Conservation (phyloP, 192 early-diverging fungal species). For the Rhizoclosmatium globosum region DNA sequence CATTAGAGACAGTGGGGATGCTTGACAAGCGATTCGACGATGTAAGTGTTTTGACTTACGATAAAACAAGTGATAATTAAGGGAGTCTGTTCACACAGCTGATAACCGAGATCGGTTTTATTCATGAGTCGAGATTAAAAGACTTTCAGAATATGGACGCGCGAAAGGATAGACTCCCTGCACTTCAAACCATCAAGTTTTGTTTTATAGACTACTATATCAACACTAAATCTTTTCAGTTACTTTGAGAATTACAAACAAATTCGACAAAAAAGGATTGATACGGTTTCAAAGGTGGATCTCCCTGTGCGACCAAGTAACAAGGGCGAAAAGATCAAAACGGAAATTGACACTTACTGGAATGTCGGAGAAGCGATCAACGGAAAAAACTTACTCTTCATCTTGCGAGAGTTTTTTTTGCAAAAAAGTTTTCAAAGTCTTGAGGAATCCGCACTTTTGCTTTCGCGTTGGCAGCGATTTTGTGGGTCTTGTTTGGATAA, state of each 20-base stretch:
- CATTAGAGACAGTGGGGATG: constrained; percentile 50
- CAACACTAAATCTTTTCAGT: not conserved
- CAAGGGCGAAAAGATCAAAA: constrained; percentile 8
- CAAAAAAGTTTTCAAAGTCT: constrained; percentile 41
- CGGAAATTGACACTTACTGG: constrained; percentile 51
- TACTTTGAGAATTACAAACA: constrained; percentile 54
- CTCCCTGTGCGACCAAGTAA: constrained; percentile 35
- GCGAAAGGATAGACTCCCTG: constrained; percentile 48
- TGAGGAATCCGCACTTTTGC: constrained; percentile 50
- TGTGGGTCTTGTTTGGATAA: constrained; percentile 39
- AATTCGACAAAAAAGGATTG: constrained; percentile 45
- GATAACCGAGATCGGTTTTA: constrained; percentile 49
- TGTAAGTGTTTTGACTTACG: constrained; percentile 27
- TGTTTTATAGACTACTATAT: not conserved
- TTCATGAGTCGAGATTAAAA: constrained; percentile 50
- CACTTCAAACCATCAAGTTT: constrained; percentile 44
- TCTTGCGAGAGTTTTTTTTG: constrained; percentile 50
- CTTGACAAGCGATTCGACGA: constrained; percentile 61
- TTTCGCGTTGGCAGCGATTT: constrained; percentile 62
- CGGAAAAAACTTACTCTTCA: constrained; percentile 27
- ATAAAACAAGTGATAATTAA: no score
- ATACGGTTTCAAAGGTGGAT: constrained; percentile 46
- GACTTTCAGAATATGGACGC: constrained; percentile 58
- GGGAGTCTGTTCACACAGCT: constrained; percentile 35
- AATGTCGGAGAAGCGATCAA: constrained; percentile 46